Conservation (phyloP, 2,329 filamentous ascomycete genomes). For the Westerdykella aurantiaca region DNA sequence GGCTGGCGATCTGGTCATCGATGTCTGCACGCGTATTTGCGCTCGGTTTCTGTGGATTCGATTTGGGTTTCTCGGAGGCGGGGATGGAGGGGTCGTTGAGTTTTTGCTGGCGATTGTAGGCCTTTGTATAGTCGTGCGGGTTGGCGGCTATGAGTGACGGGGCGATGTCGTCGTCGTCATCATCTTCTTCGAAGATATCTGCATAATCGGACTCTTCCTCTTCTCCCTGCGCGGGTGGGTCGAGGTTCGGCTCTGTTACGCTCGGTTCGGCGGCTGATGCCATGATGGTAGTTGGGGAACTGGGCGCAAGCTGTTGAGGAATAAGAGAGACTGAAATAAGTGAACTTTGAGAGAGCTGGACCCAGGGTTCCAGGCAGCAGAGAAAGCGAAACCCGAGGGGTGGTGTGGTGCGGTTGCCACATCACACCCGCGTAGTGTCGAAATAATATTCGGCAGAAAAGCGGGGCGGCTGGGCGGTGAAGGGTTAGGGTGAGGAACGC, state of each 20-base stretch:
- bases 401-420: too few relatives aligned
- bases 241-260: too few relatives aligned
- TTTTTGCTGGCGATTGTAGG: constrained; percentile 78
- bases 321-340: neutral
- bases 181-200: constrained; percentile 56
- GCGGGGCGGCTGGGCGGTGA: neutral
- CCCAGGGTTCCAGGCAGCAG: too few relatives aligned
- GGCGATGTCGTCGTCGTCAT: constrained; percentile 47
- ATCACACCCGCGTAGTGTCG: neutral
- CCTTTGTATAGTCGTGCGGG: constrained; percentile 68
- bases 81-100: constrained; percentile 51
- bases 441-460: neutral
- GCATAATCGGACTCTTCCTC: constrained; percentile 61
- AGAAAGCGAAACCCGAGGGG: too few relatives aligned
- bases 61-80: constrained; percentile 56
- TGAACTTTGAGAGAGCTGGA: neutral
- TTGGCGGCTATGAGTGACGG: constrained; percentile 54
- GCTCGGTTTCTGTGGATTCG: constrained; percentile 66
- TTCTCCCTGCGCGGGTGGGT: constrained; percentile 3
- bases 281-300: neutral
- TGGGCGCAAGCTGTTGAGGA: neutral
- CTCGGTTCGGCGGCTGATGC: too few relatives aligned
- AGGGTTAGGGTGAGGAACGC: neutral
- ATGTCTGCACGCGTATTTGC: constrained; percentile 74
- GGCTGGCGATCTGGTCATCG: constrained; percentile 81